Conservation (phyloP, 2,329 filamentous ascomycete genomes). For the Teratosphaeria nubilosa region DNA sequence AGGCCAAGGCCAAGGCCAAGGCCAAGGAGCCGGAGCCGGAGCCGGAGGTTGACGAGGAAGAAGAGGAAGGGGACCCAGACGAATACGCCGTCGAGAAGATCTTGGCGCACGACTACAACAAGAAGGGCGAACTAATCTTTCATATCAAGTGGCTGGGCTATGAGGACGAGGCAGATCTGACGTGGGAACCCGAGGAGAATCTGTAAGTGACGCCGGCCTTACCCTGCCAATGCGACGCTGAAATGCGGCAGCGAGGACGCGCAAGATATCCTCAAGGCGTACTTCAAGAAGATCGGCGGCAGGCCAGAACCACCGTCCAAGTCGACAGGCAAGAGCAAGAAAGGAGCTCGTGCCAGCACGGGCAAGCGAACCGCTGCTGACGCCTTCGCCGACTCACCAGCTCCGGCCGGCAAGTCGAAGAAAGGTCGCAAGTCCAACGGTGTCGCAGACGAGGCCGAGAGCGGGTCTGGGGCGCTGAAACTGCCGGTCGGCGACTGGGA, state of each 20-base stretch:
- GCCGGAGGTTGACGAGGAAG: slow-evolving; percentile 27
- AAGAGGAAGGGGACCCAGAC: slow-evolving; percentile 36
- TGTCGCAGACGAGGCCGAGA: slow-evolving; percentile 7
- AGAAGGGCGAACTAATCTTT: slow-evolving; percentile 48
- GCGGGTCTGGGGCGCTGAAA: slow-evolving; percentile 40
- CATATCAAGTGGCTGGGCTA: slow-evolving; percentile 77
- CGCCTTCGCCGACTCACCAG: slow-evolving; percentile 17
- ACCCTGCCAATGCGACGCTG: background rate
- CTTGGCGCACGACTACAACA: slow-evolving; percentile 51
- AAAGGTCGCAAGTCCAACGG: slow-evolving; percentile 18
- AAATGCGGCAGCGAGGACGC: slow-evolving; percentile 26
- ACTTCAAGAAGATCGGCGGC: slow-evolving; percentile 55
- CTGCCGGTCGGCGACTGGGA: slow-evolving; percentile 70
- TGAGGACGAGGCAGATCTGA: slow-evolving; percentile 57
- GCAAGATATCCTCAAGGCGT: slow-evolving; percentile 50
- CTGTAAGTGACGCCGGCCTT: slow-evolving; percentile 33
- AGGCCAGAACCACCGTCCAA: slow-evolving; percentile 30
- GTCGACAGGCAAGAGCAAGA: slow-evolving; percentile 17
- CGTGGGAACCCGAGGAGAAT: slow-evolving; percentile 72
- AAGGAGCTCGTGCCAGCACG: slow-evolving; percentile 5
- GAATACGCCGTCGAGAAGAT: slow-evolving; percentile 71
- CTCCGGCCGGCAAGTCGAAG: slow-evolving; percentile 10
- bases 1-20: slow-evolving; percentile 15
- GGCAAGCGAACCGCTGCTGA: slow-evolving; percentile 13
- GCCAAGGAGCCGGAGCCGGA: slow-evolving; percentile 20